Evolutionary conservation across 148 eudicot genomes (phyloP).

Genomic region (Fagopyrum esculentum): DNA sequence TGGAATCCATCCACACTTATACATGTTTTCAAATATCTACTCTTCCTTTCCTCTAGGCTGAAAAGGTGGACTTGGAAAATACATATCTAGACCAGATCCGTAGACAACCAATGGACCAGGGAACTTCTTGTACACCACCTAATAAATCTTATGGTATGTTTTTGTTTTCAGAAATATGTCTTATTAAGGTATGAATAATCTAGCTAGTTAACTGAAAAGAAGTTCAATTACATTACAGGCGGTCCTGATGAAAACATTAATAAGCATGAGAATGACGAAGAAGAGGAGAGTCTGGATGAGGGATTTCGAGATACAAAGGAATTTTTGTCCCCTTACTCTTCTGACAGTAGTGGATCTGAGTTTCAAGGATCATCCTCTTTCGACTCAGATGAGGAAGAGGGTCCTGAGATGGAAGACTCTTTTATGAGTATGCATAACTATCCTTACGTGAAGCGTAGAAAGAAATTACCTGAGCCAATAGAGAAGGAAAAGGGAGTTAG

Average conservation of each 20-base stretch:
- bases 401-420: conserved; percentile 17
- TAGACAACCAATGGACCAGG: conserved; percentile 12
- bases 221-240: conserved; percentile 6
- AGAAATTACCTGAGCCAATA: conserved; percentile 27
- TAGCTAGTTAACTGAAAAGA: neutral
- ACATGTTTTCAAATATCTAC: neutral
- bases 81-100: conserved; percentile 25
- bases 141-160: conserved; percentile 20
- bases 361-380: conserved; percentile 19
- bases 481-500: conserved; percentile 26
- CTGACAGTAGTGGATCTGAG: conserved; percentile 19
- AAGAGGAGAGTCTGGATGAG: conserved; percentile 25
- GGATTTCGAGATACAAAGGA: conserved; percentile 23
- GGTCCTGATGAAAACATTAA: conserved; percentile 17
- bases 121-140: conserved; percentile 14
- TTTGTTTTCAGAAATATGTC: neutral
- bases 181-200: neutral
- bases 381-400: conserved; percentile 22
- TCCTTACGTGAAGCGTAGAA: conserved; percentile 23
- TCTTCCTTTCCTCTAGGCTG: conserved; percentile 17
- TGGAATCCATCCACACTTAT: neutral
- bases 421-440: conserved; percentile 7
- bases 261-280: conserved; percentile 19
- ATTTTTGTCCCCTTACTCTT: conserved; percentile 21
- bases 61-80: conserved; percentile 28